Evolutionary conservation across 1,284 basidiomycete species (phyloP).

Genomic region (Entoloma clypeatum): DNA sequence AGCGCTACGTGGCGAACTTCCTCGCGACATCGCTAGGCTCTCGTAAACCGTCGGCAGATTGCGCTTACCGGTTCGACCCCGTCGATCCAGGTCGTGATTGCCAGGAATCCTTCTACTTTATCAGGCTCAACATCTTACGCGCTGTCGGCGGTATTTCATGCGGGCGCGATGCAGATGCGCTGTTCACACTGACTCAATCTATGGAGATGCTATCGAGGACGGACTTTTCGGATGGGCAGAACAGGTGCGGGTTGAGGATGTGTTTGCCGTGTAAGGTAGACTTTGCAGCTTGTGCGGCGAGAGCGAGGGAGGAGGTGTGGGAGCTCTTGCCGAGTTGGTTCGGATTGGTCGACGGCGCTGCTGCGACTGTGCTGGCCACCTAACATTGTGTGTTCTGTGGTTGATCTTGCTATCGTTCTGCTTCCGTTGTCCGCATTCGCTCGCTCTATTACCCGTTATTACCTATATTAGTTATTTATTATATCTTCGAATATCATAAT

Average conservation of each 20-base stretch:
- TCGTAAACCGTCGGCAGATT: constrained; percentile 45
- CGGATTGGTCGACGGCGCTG: constrained; percentile 35
- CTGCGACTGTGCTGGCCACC: no score
- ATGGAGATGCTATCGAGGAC: constrained; percentile 65
- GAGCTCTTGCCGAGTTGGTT: constrained; percentile 63
- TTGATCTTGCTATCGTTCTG: no score
- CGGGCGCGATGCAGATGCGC: constrained; percentile 68
- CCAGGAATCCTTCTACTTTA: constrained; percentile 67
- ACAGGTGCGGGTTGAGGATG: constrained; percentile 53
- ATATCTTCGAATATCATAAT: no score
- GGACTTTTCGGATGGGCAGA: constrained; percentile 63
- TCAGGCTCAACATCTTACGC: constrained; percentile 67
- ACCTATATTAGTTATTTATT: no score
- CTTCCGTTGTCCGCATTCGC: no score
- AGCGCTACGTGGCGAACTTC: constrained; percentile 60
- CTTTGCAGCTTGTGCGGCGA: constrained; percentile 46
- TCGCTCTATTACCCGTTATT: no score
- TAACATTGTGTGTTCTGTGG: no score
- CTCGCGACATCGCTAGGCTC: constrained; percentile 51
- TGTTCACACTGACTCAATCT: constrained; percentile 63
- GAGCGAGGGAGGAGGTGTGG: constrained; percentile 63
- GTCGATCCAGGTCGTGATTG: constrained; percentile 38
- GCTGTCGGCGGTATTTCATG: constrained; percentile 64
- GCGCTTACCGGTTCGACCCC: constrained; percentile 35
- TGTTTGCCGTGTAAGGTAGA: constrained; percentile 61